phyloP scores from a whole-genome alignment of 495 filamentous ascomycete species.

The Aspergillus ostianus region DNA sequence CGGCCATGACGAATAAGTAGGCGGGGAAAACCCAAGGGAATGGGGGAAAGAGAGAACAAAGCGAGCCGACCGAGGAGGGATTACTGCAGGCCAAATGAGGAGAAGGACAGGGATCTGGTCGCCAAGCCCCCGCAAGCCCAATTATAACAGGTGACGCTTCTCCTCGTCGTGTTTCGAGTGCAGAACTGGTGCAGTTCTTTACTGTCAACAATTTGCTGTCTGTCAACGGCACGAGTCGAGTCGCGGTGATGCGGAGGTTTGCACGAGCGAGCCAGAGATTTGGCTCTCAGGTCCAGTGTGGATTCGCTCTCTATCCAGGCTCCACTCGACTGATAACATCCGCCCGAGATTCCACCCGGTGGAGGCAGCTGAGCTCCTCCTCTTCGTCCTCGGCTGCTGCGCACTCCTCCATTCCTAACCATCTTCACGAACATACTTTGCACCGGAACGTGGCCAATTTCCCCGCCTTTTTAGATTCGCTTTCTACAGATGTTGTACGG shows the following conservation, averaged over 20 bases:
- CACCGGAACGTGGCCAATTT: too few species aligned
- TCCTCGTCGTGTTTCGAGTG: not conserved
- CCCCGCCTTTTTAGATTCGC: too few species aligned
- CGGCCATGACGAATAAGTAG: slow-evolving; percentile 56
- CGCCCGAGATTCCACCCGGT: slow-evolving; percentile 5
- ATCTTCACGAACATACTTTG: too few species aligned
- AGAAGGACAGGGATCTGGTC: slow-evolving; percentile 10
- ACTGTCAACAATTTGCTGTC: too few species aligned
- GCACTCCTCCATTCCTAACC: too few species aligned
- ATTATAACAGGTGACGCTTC: not conserved
- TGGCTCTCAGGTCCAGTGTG: slow-evolving; percentile 21
- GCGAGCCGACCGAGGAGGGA: not conserved
- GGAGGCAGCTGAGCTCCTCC: slow-evolving; percentile 3
- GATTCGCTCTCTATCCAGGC: slow-evolving; percentile 6
- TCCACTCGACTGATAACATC: slow-evolving; percentile 8
- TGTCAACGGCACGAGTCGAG: not conserved
- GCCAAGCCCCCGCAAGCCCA: not conserved
- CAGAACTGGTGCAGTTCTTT: not conserved
- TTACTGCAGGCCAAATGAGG: slow-evolving; percentile 2
- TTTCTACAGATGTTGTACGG: not conserved
- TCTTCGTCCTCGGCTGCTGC: not conserved
- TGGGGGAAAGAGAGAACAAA: not conserved
- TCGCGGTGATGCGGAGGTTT: slow-evolving; percentile 24
- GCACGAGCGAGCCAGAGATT: slow-evolving; percentile 23
- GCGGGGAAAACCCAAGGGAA: too few species aligned